Percentiles rank a stretch among this genome's conserved stretches.
phyloP scores from a whole-genome alignment of 768 basidiomycete genomes.

The Macrolepiota albuminosa region DNA sequence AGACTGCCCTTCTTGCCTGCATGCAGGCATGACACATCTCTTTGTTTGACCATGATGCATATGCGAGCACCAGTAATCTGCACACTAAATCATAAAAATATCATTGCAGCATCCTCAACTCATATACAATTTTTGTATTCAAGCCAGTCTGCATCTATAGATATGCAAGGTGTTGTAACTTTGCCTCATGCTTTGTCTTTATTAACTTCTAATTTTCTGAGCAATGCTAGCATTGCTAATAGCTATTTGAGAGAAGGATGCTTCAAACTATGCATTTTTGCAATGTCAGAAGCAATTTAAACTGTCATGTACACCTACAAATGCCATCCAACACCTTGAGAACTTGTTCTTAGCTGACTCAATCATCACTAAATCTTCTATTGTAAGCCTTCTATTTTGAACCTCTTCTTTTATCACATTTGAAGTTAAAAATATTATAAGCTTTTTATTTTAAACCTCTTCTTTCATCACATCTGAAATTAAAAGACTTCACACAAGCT shows the following conservation, averaged over 20 bases:
- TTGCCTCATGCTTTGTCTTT: background rate
- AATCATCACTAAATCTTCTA: slow-evolving; percentile 8
- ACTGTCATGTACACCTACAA: background rate
- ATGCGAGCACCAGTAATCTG: slow-evolving; percentile 8
- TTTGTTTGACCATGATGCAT: slow-evolving; percentile 9
- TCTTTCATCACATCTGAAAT: background rate
- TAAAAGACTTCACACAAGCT: background rate
- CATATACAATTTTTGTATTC: slow-evolving; percentile 5
- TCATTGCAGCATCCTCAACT: slow-evolving; percentile 4
- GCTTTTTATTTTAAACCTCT: background rate
- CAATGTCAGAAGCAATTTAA: background rate
- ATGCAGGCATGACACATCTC: slow-evolving; percentile 9
- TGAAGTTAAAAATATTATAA: background rate
- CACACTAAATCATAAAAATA: slow-evolving; percentile 5
- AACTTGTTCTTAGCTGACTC: slow-evolving; percentile 14
- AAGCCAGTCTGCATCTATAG: background rate
- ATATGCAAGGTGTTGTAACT: background rate
- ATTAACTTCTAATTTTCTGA: background rate
- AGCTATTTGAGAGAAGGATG: too few relatives aligned
- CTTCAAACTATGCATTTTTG: too few relatives aligned
- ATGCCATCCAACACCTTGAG: slow-evolving; percentile 3
- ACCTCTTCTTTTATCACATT: background rate
- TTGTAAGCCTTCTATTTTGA: background rate
- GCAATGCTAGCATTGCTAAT: background rate
- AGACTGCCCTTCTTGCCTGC: slow-evolving; percentile 2